Percentiles rank a stretch among this genome's conserved stretches.
Evolutionary conservation across 2,329 filamentous ascomycete genomes (phyloP).

Genomic region (Teratosphaeria destructans): DNA sequence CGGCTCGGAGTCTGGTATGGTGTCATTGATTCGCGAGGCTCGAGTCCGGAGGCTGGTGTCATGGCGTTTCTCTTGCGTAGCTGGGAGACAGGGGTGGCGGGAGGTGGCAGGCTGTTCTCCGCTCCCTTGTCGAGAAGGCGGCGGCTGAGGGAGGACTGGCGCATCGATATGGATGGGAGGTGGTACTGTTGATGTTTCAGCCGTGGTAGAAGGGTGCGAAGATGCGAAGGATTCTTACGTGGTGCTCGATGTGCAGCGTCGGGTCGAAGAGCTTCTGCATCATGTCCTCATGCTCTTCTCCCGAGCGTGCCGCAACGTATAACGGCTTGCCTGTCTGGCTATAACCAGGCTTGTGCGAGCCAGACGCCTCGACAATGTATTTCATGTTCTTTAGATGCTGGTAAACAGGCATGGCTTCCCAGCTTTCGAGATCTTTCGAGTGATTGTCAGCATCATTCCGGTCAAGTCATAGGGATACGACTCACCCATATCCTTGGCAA

Average conservation of each 20-base stretch:
- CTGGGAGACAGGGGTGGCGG: slow-evolving; percentile 11
- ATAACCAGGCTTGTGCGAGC: slow-evolving; percentile 11
- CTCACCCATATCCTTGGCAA: slow-evolving; percentile 4
- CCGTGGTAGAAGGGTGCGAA: not conserved
- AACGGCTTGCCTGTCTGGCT: slow-evolving; percentile 9
- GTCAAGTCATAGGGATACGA: not conserved
- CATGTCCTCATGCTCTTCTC: slow-evolving; percentile 13
- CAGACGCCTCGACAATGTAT: slow-evolving; percentile 11
- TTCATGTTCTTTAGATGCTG: slow-evolving; percentile 10
- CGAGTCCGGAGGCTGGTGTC: slow-evolving; percentile 10
- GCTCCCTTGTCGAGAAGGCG: slow-evolving; percentile 6
- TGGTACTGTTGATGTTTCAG: slow-evolving; percentile 3
- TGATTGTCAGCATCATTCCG: not conserved
- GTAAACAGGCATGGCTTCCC: slow-evolving; percentile 9
- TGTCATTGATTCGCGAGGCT: slow-evolving; percentile 7
- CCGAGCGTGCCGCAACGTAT: slow-evolving; percentile 12
- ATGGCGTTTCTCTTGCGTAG: slow-evolving; percentile 5
- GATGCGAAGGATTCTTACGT: slow-evolving; percentile 7
- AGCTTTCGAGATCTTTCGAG: slow-evolving; percentile 7
- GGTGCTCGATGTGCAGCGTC: slow-evolving; percentile 11
- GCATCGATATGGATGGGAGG: not conserved
- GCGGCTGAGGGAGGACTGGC: not conserved
- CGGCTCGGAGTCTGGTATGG: slow-evolving; percentile 10
- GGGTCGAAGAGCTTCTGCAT: slow-evolving; percentile 19
- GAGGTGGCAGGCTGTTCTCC: slow-evolving; percentile 12